Evolutionary conservation across 106 monocot species (phyloP).

Genomic region (Amphibolis antarctica): DNA sequence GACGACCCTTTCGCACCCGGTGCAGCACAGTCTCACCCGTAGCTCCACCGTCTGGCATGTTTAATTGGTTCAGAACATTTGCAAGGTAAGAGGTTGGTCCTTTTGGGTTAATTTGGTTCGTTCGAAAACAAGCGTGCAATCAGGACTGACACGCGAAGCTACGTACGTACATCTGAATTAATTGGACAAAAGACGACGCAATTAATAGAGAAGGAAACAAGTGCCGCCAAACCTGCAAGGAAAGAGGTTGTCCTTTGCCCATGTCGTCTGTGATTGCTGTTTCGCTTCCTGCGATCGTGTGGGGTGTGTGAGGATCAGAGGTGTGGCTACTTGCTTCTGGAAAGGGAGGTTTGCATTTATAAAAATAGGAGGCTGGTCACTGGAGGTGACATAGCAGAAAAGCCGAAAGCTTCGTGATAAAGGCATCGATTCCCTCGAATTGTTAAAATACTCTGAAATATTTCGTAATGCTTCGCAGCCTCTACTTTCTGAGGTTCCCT

Average conservation of each 20-base stretch:
- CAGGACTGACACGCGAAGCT: not conserved
- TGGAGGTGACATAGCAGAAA: not conserved
- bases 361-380: not conserved
- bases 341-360: slow-evolving; percentile 13
- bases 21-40: slow-evolving; percentile 89
- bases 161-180: not conserved
- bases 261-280: slow-evolving; percentile 20
- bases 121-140: not conserved
- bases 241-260: slow-evolving; percentile 47
- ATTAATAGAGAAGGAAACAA: not conserved
- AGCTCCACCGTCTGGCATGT: slow-evolving; percentile 69
- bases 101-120: not conserved
- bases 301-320: slow-evolving; percentile 12
- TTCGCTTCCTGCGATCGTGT: not conserved
- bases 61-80: too few species aligned
- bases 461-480: too few species aligned
- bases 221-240: slow-evolving; percentile 51
- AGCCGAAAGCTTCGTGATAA: slow-evolving; percentile 5
- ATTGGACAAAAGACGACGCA: not conserved
- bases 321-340: slow-evolving; percentile 1
- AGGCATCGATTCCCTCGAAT: not conserved
- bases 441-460: too few species aligned
- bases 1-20: slow-evolving; percentile 80
- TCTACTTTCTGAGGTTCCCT: too few species aligned
- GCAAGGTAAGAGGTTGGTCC: too few species aligned